Base-by-base conservation (phyloP, 202 grass and related monocot genomes). In the Eragrostis tef region DNA sequence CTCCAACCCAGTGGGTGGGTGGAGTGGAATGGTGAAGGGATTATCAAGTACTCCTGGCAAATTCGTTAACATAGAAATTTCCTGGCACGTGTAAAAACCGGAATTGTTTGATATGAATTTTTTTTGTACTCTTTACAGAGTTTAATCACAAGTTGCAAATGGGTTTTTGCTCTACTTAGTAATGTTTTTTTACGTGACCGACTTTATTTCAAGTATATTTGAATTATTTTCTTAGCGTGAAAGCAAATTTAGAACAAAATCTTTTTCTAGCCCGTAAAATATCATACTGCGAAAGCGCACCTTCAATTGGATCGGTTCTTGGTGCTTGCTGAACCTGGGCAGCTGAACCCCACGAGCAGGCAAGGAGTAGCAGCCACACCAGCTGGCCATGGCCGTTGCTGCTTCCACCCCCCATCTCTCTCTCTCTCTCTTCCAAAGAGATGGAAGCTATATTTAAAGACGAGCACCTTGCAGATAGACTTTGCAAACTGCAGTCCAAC, bases 251-350 rank as follows among this genome's bases (percentile, higher is more conserved):
- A 7, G 34, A 39, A 39, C 34, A 39, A 31, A 1, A 31, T 31
- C 29, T 39, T 6, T 39, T 5, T 39, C 2, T 39, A 39, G 34
- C 34, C 34, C 34, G 34, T 39, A 39, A 39, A 39, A 39, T 2
- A 39, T 39, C 5, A 5, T 39, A 39, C 34, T 39, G 34, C 6
- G 34, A 39, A 10, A 46, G 0, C 44, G 6, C 78, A 85, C 83
- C 75, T 79, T 79, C 83, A 6, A 72, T 6, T 6, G 83, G 83
- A 56, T 85, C 75, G 3, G 83, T 85, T 54, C 22, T 78, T 73
- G 57, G 1, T 24, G 75, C 9, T 64, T 46, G 57, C 29, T 84
- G 82, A 7, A 47, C 46, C 16, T 3, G 67, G 16, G 22, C 7
- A 0, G 31, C 66, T 16, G 45, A 31, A 42, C 15, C 5, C 31